phyloP scores from a whole-genome alignment of 2,329 filamentous ascomycete species.

The Nemania diffusa region DNA sequence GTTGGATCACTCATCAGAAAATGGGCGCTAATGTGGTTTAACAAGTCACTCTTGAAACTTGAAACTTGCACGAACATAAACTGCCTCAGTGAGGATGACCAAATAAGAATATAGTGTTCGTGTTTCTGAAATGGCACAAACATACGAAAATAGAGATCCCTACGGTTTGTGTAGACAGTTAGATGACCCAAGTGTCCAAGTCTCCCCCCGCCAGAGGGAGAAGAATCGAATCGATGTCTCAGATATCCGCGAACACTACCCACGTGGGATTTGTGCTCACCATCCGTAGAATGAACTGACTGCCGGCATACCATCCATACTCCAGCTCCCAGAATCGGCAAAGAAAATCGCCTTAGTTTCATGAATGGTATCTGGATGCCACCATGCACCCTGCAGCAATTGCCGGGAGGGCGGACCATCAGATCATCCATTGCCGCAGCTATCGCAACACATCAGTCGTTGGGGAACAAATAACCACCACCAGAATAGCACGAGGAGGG shows the following conservation, averaged over 20 bases:
- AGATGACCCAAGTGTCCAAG: slow-evolving; percentile 10
- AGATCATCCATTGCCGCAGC: slow-evolving; percentile 33
- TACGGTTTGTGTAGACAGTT: neutral
- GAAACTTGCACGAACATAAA: slow-evolving; percentile 3
- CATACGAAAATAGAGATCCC: neutral
- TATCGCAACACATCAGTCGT: slow-evolving; percentile 16
- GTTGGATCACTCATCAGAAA: neutral
- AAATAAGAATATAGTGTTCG: neutral
- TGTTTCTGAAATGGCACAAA: slow-evolving; percentile 10
- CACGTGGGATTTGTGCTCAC: slow-evolving; percentile 47
- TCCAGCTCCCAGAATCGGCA: neutral
- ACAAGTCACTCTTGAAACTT: neutral
- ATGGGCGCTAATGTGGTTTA: neutral
- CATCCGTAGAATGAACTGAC: slow-evolving; percentile 16
- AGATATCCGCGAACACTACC: slow-evolving; percentile 43
- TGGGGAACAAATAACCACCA: neutral
- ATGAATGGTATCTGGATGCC: neutral
- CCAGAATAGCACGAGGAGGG: neutral
- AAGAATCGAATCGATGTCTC: slow-evolving; percentile 43
- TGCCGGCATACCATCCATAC: slow-evolving; percentile 17
- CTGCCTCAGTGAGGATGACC: neutral
- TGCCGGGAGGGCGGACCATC: slow-evolving; percentile 30
- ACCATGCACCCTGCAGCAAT: slow-evolving; percentile 12
- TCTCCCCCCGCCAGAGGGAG: neutral
- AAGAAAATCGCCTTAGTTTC: neutral